Evolutionary conservation across 2,329 filamentous ascomycete species (phyloP), one percentile per base, ranked within the genome.

Genomic region (Amesomyces nigricolor): DNA sequence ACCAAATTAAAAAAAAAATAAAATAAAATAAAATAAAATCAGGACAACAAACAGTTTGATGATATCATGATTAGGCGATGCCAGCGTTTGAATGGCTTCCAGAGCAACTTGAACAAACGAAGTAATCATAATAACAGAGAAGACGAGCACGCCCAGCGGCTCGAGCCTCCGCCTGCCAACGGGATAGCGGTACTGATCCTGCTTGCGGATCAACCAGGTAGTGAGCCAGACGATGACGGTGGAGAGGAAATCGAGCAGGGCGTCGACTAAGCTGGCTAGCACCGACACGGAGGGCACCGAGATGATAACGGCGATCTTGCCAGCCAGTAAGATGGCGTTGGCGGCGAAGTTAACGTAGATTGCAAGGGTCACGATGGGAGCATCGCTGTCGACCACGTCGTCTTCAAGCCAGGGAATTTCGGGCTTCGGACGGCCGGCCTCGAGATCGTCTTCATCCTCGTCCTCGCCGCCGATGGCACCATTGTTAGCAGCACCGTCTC

Each of bases 321-420:
- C 82, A 6, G 80, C 79, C 3, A 95, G 78, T 2, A 95, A 77
- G 43, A 89, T 73, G 2, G 83, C 76, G 67, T 96, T 96, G 56
- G 90, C 91, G 19, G 80, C 72, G 47, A 95, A 80, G 67, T 95
- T 96, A 69, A 95, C 73, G 69, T 91, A 92, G 65, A 97, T 94
- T 42, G 92, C 91, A 17, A 94, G 67, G n/a, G 85, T 87, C 47
- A 96, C 90, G 47, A 95, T 82, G 14, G 80, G 83, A 57, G 86
- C 85, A 47, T 84, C 78, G 60, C 85, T 89, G 65, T 91, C 87
- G 2, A 91, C 63, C 19, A 81, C 79, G 55, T 86, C 86, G 61
- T 91, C 87, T 56, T 88, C 86, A 53, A 88, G 80, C 69, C 83
- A 86, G 7, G 86, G 87, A 42, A 90, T 81, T 55, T 86, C 78